Evolutionary conservation across 208 protist genomes (phyloP), one percentile per base, ranked within the genome.

Genomic region (Leishmania martiniquensis): DNA sequence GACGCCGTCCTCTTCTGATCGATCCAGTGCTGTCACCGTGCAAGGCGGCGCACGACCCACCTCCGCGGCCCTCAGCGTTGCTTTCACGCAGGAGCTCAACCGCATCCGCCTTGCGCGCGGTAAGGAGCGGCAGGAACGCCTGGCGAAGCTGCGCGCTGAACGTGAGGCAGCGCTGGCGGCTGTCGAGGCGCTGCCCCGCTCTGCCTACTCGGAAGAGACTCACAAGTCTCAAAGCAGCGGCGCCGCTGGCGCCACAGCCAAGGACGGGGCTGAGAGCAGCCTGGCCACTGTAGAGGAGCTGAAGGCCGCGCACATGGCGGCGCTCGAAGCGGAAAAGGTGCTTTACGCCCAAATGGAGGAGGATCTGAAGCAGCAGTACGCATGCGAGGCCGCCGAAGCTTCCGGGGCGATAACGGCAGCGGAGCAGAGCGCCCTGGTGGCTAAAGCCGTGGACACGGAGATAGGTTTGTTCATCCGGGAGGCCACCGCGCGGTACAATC

Each of bases 371-470:
- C 75, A 72, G 77, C 85, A 87, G 75, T 80, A 87, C 51, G 67
- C 72, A 10, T 62, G 39, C 57, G 80, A 92, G 65, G 60, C 84
- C 67, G 65, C 82, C n/a, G 73, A 80, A 22, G 76, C 86, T 1
- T 72, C 78, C 17, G 75, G 57, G 44, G 70, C 59, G 25, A 75
- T 72, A 52, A 84, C 87, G 32, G 42, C 54, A 15, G 69, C 70
- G 70, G 74, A 85, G 51, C 62, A 71, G 76, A 87, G 87, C n/a
- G 80, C 62, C 12, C 60, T 85, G 25, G 69, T 93, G 13, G 69
- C 83, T 20, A 81, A 75, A 73, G 93, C 90, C 15, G 77, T 94
- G n/a, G 87, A 80, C 34, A 76, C 76, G 20, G 93, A 91, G 49
- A 62, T 95, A 45, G 78, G 72, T 22, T 62, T 89, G 22, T 94